Base-by-base conservation (phyloP, 139 green algal genomes). In the Picochlorum sp. region DNA sequence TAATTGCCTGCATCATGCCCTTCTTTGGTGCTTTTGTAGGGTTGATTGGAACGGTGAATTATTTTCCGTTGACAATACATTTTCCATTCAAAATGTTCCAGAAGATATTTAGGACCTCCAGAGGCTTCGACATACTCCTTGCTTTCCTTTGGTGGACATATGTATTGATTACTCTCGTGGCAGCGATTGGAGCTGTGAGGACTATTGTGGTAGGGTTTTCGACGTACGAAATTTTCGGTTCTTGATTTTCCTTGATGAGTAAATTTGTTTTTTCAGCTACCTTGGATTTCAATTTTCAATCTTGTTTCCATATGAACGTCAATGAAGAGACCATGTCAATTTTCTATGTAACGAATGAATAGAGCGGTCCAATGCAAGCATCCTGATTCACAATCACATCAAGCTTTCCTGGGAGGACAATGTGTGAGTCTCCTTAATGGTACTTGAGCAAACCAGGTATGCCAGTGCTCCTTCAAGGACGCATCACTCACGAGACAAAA, bases 21-120 rank as follows among this genome's bases (percentile, higher is more conserved):
- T 59, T 59, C 6, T 59, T 59, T 28, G 15, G 18, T 32, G 51
- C 51, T 7, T 59, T 59, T 59, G 20, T 59, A 7, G 51, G 51
- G 6, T 28, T 59, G 20, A 15, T 59, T 37, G 51, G 51, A 10
- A 28, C 51, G 14, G 14, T 59, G 13, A 28, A 44, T 9, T 58
- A 38, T 21, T 58, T 32, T 9, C 45, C 52, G 24, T 50, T 21
- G 56, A 24, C 51, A n/a, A 30, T 59, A 18, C 21, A 59, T 59
- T 59, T 59, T 59, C 51, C 51, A 15, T 59, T 59, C 20, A 26
- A 28, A 21, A 32, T 26, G n/a, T 59, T 37, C 23, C 20, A 30
- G 23, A 59, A 59, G 51, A 30, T 0, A 59, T 37, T 37, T 18
- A 28, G 13, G 20, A 30, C 21, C 0, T 32, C n/a, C 10, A 37